These are phyloP conservation scores for Chalciporus chontae DNA, from an alignment of 768 basidiomycete genomes.

Conservation along the genomic window DNA sequence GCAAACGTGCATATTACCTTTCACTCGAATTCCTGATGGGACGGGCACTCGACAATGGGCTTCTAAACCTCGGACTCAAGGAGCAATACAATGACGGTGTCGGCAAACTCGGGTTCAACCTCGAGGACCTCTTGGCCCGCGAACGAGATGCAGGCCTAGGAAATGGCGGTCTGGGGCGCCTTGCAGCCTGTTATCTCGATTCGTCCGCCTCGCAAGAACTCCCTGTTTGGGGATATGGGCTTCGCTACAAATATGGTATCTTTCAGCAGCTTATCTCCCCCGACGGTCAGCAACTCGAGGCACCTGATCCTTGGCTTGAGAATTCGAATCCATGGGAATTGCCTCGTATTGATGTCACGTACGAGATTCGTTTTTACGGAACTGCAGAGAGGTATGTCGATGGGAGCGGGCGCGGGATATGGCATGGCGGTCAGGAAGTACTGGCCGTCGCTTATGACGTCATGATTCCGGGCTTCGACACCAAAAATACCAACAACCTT, in stretches of 20 bases:
- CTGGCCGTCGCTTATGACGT: conserved; percentile 92
- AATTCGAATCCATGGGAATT: conserved; percentile 88
- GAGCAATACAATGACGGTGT: conserved; percentile 66
- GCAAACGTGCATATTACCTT: conserved; percentile 92
- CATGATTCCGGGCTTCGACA: conserved; percentile 83
- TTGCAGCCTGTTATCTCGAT: conserved; percentile 97
- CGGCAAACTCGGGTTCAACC: conserved; percentile 78
- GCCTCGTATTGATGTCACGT: conserved; percentile 78
- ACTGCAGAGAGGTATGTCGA: conserved; percentile 64
- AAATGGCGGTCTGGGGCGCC: conserved; percentile 92
- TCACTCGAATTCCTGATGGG: conserved; percentile 93
- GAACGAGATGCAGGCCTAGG: conserved; percentile 95
- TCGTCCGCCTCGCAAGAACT: conserved; percentile 87
- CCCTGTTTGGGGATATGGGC: conserved; percentile 93
- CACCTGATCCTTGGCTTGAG: conserved; percentile 91
- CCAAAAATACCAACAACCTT: conserved; percentile 87
- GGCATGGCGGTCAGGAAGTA: conserved; percentile 93
- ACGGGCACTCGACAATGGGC: conserved; percentile 71
- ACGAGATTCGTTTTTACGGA: conserved; percentile 89
- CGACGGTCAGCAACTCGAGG: conserved; percentile 81
- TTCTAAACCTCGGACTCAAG: conserved; percentile 88
- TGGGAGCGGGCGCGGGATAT: conserved; percentile 58
- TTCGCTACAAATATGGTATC: conserved; percentile 93
- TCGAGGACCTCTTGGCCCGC: conserved; percentile 82
- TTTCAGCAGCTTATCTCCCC: conserved; percentile 91